Percentiles rank a stretch among this genome's conserved stretches.
Evolutionary conservation across 257 asterid genomes (phyloP).

Genomic region (Gentiana dahurica): DNA sequence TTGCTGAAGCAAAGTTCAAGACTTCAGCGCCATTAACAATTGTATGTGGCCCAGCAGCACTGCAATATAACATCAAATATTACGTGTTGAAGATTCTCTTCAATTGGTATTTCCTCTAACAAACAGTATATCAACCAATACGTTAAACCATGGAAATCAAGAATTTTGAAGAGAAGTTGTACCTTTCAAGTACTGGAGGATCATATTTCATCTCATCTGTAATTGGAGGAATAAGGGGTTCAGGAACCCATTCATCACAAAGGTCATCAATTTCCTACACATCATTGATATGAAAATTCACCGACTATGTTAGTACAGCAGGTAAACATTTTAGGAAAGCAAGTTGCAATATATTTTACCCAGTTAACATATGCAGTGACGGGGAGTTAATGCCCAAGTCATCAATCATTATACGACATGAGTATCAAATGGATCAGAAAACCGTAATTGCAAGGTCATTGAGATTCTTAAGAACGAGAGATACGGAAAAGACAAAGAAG

Average conservation of each 20-base stretch:
- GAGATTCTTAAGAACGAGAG: too few species aligned
- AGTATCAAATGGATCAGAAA: too few species aligned
- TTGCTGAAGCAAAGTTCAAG: conserved; percentile 80
- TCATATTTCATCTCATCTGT: conserved; percentile 62
- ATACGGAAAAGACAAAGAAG: too few species aligned
- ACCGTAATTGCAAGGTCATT: too few species aligned
- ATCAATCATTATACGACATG: too few species aligned
- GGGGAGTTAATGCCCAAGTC: too few species aligned
- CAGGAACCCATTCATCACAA: conserved; percentile 94
- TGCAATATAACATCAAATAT: conserved; percentile 29
- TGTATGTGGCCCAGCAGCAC: conserved; percentile 96
- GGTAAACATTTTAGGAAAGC: neutral
- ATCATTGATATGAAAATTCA: conserved; percentile 8
- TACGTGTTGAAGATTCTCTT: neutral
- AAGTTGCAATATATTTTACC: neutral
- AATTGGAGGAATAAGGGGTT: conserved; percentile 66
- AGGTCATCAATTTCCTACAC: conserved; percentile 93
- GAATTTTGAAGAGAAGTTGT: neutral
- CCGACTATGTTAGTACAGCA: conserved; percentile 7
- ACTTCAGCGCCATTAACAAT: conserved; percentile 61
- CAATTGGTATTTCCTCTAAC: too few species aligned
- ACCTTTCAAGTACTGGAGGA: conserved; percentile 87
- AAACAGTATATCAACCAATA: too few species aligned
- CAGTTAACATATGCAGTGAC: too few species aligned
- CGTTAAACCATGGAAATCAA: too few species aligned